Evolutionary conservation across 352 stramenopile genomes (phyloP), one percentile per base, ranked within the genome.

Genomic region (Phytophthora syringae): DNA sequence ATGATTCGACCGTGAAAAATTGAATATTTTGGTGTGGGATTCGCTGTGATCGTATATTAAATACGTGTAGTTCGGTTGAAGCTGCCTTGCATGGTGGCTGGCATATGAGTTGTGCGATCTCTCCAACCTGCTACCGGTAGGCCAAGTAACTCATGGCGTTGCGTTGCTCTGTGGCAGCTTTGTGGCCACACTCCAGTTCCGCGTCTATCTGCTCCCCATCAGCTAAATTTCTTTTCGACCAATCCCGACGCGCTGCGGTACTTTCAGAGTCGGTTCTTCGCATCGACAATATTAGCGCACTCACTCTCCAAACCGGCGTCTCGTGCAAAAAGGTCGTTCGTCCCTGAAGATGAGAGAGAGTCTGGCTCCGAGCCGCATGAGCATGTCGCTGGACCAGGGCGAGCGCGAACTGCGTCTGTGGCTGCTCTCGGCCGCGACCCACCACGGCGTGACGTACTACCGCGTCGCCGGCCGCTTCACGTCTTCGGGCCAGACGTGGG

Each of bases 381-480:
- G 76, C 65, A 74, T 90, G 69, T 84, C 82, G 50, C 36, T 73
- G 15, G 72, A 82, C 13, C 67, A 77, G 25, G 55, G 69, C 32
- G 79, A 68, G 9, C 80, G 82, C 12, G 67, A 84, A 25, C 64
- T 93, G 44, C 80, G 82, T 25, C 76, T 94, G 15, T 94, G 79
- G 78, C 67, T 94, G 64, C 74, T 94, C 24, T 88, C 82, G 18
- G 70, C 86, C 24, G 52, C 68, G 20, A 78, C 79, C 10, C 57
- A 80, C 24, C 78, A 85, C 44, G 82, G 76, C 32, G 69, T 79
- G 30, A 90, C 85, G 56, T 83, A 77, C 51, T 94, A 93, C 69
- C 80, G 82, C 18, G 67, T 94, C 48, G 86, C 79, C 0, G 86
- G 86, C 0, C 82, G 86, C 12, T 92, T 94, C 64, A 73, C 71